Evolutionary conservation across 768 basidiomycete genomes (phyloP).

Genomic region (Rubroboletus satanas): DNA sequence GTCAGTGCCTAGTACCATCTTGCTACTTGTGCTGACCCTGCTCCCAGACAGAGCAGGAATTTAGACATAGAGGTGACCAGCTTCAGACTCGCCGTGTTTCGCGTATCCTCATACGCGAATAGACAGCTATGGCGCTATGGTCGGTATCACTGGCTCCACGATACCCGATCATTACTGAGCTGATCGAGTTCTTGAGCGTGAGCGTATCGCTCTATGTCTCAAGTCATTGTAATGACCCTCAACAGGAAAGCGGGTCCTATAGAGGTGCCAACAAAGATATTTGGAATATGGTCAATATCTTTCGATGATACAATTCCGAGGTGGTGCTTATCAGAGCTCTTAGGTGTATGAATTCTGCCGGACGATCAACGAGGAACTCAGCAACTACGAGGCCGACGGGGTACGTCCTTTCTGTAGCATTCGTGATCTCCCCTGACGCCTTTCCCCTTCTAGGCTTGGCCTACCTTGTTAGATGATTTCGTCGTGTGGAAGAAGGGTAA

Average conservation of each 20-base stretch:
- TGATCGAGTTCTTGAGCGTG: conserved; percentile 66
- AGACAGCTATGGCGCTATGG: conserved; percentile 76
- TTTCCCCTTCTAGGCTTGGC: conserved; percentile 62
- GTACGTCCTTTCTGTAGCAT: conserved; percentile 39
- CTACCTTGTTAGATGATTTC: conserved; percentile 77
- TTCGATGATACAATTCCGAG: background rate
- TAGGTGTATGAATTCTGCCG: conserved; percentile 78
- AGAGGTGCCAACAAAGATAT: conserved; percentile 82
- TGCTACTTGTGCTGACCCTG: conserved; percentile 2
- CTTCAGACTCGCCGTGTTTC: background rate
- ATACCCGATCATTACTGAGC: conserved; percentile 61
- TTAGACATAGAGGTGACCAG: conserved; percentile 75
- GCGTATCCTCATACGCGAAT: background rate
- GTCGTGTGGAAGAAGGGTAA: conserved; percentile 56
- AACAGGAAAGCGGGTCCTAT: conserved; percentile 50
- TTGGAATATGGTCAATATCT: conserved; percentile 69
- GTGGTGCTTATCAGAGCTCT: background rate
- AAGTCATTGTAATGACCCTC: background rate
- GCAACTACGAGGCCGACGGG: conserved; percentile 72
- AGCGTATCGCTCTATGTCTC: conserved; percentile 14
- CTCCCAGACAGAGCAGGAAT: conserved; percentile 59
- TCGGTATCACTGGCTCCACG: conserved; percentile 65
- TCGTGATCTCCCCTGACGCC: background rate
- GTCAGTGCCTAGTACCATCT: conserved; percentile 41
- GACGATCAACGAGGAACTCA: conserved; percentile 53